Evolutionary conservation across 225 moss, liverwort and hornwort species (phyloP).

Genomic region (Physcomitrellopsis africana): DNA sequence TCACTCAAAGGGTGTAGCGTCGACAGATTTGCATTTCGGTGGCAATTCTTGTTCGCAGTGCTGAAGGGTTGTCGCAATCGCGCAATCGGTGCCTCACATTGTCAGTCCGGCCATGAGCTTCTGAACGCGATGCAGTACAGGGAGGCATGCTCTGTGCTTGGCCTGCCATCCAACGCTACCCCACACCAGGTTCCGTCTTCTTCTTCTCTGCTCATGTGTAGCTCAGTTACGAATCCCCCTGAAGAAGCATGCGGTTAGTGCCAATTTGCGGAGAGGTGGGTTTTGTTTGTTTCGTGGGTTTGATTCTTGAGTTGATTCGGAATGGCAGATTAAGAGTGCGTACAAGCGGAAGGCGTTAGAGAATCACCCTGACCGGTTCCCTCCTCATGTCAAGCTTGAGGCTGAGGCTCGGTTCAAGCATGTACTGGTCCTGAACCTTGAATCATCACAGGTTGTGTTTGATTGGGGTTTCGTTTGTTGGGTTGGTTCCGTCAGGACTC

Average conservation of each 20-base stretch:
- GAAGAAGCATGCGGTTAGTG: neutral
- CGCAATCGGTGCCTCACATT: neutral
- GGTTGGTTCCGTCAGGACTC: neutral
- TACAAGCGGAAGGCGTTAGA: conserved; percentile 63
- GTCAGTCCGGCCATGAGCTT: neutral
- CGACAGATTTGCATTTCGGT: neutral
- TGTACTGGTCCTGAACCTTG: conserved; percentile 14
- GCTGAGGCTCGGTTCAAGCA: conserved; percentile 66
- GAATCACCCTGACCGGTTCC: conserved; percentile 58
- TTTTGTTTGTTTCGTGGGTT: neutral
- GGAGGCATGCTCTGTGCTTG: conserved; percentile 53
- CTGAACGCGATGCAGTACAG: conserved; percentile 44
- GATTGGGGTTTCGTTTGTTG: neutral
- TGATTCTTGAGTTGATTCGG: too few relatives aligned
- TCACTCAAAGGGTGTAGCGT: too few relatives aligned
- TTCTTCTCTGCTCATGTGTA: neutral
- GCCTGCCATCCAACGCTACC: conserved; percentile 51
- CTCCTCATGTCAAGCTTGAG: conserved; percentile 46
- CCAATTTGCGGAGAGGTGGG: neutral
- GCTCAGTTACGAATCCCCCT: neutral
- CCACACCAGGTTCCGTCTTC: conserved; percentile 37
- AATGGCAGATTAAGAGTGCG: conserved; percentile 43
- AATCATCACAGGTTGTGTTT: neutral
- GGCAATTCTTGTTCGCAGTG: neutral
- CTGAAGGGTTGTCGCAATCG: neutral